Base-by-base conservation (phyloP, 1,284 basidiomycete species). In the Macrocystidia cucumis region DNA sequence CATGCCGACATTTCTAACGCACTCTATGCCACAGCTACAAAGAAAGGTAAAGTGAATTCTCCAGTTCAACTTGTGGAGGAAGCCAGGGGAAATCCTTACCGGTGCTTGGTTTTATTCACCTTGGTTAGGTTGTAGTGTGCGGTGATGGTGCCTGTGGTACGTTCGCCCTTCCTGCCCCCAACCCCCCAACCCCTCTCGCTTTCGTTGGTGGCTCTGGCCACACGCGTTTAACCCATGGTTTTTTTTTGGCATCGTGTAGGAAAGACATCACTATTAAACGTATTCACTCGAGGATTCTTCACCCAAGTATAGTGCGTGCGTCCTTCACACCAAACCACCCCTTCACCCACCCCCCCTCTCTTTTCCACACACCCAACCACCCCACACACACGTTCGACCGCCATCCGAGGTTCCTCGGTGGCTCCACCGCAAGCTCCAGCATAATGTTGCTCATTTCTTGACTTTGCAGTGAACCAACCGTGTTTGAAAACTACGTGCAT, bases 401-500 rank as follows among this genome's bases (percentile, higher is more conserved):
- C 20, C 17, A 22, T 19, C 26, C 5, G 12, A 28, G 19, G 30
- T 25, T 7, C 34, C 17, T 9, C 13, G 9, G 9, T 14, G 12
- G n/a, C 22, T 12, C 22, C 14, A 37, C 29, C 19, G 17, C 14
- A 4, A n/a, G n/a, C n/a, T n/a, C n/a, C 12, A 13, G 11, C 9
- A 30, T 5, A 16, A 30, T 30, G n/a, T 33, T n/a, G 12, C 32
- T 34, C 17, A 8, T 23, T 24, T 32, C 34, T 26, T 18, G 9
- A 21, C 5, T 17, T 28, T 27, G 9, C 50, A 91, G 88, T 48
- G 90, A 93, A 60, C 91, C 88, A 3, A 91, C 89, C 6, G 87
- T 91, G 6, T 92, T 93, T 46, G 91, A 95, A 58, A 93, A 93
- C 62, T 91, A 92, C 51, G 88, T 93, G 4, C 87, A 92, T 53